phyloP scores from a whole-genome alignment of 1,284 basidiomycete species.

The Cutaneotrichosporon daszewskae region DNA sequence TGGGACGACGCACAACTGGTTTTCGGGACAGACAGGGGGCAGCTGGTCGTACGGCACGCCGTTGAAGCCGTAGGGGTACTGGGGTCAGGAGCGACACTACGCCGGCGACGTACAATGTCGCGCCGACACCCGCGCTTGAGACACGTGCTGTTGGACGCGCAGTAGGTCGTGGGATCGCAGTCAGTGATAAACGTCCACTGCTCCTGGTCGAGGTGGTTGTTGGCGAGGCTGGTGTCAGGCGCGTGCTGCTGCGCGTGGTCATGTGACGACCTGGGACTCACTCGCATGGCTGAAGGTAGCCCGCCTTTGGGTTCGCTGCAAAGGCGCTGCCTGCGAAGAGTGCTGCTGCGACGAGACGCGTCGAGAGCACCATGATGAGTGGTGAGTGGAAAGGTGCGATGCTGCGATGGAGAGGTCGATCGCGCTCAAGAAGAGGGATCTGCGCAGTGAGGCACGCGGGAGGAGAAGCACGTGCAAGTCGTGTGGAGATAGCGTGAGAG shows the following conservation, averaged over 20 bases:
- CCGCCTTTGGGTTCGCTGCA: constrained; percentile 4
- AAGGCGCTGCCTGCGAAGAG: background rate
- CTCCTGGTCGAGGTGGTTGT: constrained; percentile 62
- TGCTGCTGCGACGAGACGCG: constrained; percentile 1
- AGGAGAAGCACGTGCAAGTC: no score
- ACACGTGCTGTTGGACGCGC: constrained; percentile 58
- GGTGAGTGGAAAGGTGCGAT: background rate
- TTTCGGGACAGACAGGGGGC: constrained; percentile 59
- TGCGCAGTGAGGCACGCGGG: no score
- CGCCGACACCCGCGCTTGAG: constrained; percentile 62
- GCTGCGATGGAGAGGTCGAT: background rate
- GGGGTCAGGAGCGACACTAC: background rate
- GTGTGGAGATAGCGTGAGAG: no score
- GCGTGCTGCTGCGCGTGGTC: background rate
- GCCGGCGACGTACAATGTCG: constrained; percentile 55
- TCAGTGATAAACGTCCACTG: constrained; percentile 72
- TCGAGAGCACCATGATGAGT: constrained; percentile 3
- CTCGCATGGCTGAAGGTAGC: constrained; percentile 6
- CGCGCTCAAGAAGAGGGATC: background rate
- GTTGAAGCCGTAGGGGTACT: constrained; percentile 49
- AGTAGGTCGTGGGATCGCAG: constrained; percentile 66
- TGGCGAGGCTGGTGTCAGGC: constrained; percentile 22
- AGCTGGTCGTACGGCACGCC: constrained; percentile 46
- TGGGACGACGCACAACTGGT: constrained; percentile 40
- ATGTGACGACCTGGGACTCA: constrained; percentile 1